Base-by-base conservation (phyloP, 2,329 filamentous ascomycete species). In the Lachnellula arida region DNA sequence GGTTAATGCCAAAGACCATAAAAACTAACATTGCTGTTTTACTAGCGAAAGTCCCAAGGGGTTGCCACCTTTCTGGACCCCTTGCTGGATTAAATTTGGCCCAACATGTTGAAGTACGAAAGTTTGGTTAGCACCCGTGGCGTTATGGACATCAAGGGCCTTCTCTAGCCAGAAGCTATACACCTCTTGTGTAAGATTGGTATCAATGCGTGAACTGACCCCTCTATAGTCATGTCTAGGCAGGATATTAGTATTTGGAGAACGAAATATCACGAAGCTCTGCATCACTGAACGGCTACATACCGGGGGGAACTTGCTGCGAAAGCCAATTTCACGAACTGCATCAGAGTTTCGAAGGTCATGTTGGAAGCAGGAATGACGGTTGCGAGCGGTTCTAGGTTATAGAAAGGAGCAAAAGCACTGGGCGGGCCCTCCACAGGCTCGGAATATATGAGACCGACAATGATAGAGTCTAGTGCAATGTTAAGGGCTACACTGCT, bases 91-190 rank as follows among this genome's bases (percentile, higher is more conserved):
- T 4, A 56, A 25, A 19, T 28, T 53, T 14, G 22, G 34, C 22
- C 49, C 35, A 8, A 53, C 46, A 23, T 48, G 54, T 40, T 56
- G 54, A 8, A 56, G 28, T 25, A 40, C 49, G 50, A 56, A 56
- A 22, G 50, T 56, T 40, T 32, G n/a, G 11, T 53, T 53, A 8
- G 54, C 54, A 9, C 50, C 37, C 14, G 54, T 56, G 32, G 43
- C 37, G 12, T 47, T 49, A 35, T 46, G 37, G 17, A 56, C 19
- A 28, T 39, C 54, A 49, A 42, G 25, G 3, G 54, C 51, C 37
- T 56, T 43, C 39, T 51, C 39, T 40, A 46, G 52, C 49, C 54
- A 56, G 32, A 49, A 53, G 12, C 43, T 32, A 12, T 56, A 35
- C 7, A 56, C 49, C 14, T 52, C 44, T 35, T 35, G 34, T 7